Conservation (phyloP, 2,329 filamentous ascomycete species). For the Penicillium concentricum region DNA sequence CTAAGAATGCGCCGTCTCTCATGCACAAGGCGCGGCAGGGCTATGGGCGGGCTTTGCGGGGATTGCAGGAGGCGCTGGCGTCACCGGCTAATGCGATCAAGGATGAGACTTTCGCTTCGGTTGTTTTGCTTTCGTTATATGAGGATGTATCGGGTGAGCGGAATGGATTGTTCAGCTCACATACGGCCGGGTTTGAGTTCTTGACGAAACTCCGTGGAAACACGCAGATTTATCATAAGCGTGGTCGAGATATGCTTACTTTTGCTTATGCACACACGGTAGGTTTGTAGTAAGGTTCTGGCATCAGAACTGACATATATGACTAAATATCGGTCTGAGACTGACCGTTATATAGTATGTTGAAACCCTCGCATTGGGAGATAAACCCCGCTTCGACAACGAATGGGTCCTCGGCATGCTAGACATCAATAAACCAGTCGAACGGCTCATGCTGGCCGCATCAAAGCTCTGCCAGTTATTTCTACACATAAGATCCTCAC, state of each 20-base stretch:
- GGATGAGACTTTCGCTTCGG: slow-evolving; percentile 40
- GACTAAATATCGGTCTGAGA: not conserved
- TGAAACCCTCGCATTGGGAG: slow-evolving; percentile 35
- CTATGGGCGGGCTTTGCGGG: slow-evolving; percentile 34
- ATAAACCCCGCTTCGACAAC: slow-evolving; percentile 29
- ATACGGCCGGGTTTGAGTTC: slow-evolving; percentile 37
- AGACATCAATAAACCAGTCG: slow-evolving; percentile 30
- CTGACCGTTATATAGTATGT: slow-evolving; percentile 28
- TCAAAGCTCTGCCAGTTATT: slow-evolving; percentile 34
- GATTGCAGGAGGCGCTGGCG: slow-evolving; percentile 29
- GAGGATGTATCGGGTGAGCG: slow-evolving; percentile 41
- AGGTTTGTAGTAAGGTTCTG: slow-evolving; percentile 6
- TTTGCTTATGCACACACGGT: slow-evolving; percentile 40
- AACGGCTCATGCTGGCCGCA: slow-evolving; percentile 31
- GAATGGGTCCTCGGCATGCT: slow-evolving; percentile 31
- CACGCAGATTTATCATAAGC: slow-evolving; percentile 28
- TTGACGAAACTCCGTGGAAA: slow-evolving; percentile 36
- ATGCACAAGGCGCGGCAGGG: slow-evolving; percentile 29
- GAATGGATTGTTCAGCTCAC: slow-evolving; percentile 36
- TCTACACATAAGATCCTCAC: slow-evolving; percentile 18
- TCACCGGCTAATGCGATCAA: slow-evolving; percentile 31
- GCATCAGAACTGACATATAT: not conserved
- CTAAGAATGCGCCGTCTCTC: slow-evolving; percentile 26
- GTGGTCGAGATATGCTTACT: slow-evolving; percentile 37
- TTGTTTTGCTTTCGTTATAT: slow-evolving; percentile 39